Conservation (phyloP, 192 early-diverging fungal genomes). For the Coemansia aciculifera region DNA sequence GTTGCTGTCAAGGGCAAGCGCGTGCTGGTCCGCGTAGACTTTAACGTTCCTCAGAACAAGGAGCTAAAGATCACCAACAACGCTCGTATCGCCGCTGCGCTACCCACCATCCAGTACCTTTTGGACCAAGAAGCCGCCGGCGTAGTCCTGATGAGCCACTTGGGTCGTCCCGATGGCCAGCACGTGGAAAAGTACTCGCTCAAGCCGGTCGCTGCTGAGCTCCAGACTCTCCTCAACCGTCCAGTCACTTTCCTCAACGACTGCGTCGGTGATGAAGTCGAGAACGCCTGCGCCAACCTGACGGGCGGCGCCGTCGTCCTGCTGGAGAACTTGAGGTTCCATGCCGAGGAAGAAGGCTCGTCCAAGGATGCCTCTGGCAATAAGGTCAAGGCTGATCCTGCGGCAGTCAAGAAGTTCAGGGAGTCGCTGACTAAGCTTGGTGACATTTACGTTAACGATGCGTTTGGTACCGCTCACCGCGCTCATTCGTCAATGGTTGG, state of each 20-base stretch:
- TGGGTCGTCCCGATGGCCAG: conserved; percentile 96
- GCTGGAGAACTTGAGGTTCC: conserved; percentile 97
- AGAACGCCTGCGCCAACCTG: conserved; percentile 71
- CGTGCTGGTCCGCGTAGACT: conserved; percentile 95
- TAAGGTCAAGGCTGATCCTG: conserved; percentile 85
- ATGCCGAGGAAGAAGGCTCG: conserved; percentile 97
- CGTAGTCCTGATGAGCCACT: conserved; percentile 95
- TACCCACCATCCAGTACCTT: conserved; percentile 93
- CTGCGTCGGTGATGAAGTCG: conserved; percentile 90
- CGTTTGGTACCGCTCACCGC: conserved; percentile 98
- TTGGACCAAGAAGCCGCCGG: conserved; percentile 81
- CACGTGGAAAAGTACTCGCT: conserved; percentile 86
- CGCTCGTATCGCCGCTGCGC: conserved; percentile 90
- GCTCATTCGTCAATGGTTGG: conserved; percentile 98
- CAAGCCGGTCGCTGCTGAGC: conserved; percentile 84
- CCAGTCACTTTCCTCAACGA: conserved; percentile 90
- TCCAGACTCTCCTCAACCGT: conserved; percentile 71
- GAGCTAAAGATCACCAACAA: conserved; percentile 94
- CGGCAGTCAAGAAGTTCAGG: conserved; percentile 84
- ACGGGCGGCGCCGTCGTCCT: conserved; percentile 80
- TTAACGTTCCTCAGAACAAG: conserved; percentile 95
- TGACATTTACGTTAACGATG: conserved; percentile 97
- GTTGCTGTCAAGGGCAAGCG: conserved; percentile 83
- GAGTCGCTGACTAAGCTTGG: conserved; percentile 89
- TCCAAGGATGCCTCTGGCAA: conserved; percentile 87